A percentile compares a stretch with the other conserved stretches of the same genome.
Conservation (phyloP, 805 yeast species). For the Starmerella riodocensis region DNA sequence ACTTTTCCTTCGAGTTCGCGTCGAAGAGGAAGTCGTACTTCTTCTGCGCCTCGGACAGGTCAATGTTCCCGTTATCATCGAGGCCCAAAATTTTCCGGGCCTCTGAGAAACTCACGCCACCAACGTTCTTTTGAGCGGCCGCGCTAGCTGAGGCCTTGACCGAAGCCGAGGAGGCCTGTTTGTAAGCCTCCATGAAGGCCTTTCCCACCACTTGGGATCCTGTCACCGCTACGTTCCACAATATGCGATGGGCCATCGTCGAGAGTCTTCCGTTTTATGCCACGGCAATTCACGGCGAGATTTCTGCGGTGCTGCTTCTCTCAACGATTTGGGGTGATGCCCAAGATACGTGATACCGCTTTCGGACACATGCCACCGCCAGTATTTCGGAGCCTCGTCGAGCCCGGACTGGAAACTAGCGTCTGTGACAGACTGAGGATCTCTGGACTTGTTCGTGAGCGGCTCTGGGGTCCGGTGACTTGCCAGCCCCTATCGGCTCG, state of each 20-base stretch:
- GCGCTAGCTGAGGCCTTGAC: constrained; percentile 47
- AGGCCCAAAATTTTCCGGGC: constrained; percentile 82
- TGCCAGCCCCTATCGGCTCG: too few relatives aligned
- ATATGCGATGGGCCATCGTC: constrained; percentile 70
- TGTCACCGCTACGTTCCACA: constrained; percentile 79
- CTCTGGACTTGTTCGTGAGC: too few relatives aligned
- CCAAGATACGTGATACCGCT: too few relatives aligned
- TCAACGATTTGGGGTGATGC: too few relatives aligned
- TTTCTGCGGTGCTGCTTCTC: too few relatives aligned
- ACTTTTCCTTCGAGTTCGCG: constrained; percentile 83
- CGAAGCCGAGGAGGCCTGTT: constrained; percentile 89
- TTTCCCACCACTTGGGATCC: constrained; percentile 93
- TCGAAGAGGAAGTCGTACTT: constrained; percentile 75
- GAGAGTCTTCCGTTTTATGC: too few relatives aligned
- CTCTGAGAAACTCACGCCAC: constrained; percentile 77
- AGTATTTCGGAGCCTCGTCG: too few relatives aligned
- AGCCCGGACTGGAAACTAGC: too few relatives aligned
- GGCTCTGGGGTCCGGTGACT: too few relatives aligned
- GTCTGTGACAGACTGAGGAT: too few relatives aligned
- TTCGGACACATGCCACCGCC: too few relatives aligned
- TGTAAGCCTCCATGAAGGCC: constrained; percentile 94
- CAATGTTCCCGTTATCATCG: constrained; percentile 45
- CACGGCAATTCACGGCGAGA: too few relatives aligned
- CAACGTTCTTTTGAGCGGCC: constrained; percentile 34
- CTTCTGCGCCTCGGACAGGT: constrained; percentile 42